A percentile compares a stretch with the other conserved stretches of the same genome.
Conservation (phyloP, 2,329 filamentous ascomycete species). For the Cordyceps fumosorosea region DNA sequence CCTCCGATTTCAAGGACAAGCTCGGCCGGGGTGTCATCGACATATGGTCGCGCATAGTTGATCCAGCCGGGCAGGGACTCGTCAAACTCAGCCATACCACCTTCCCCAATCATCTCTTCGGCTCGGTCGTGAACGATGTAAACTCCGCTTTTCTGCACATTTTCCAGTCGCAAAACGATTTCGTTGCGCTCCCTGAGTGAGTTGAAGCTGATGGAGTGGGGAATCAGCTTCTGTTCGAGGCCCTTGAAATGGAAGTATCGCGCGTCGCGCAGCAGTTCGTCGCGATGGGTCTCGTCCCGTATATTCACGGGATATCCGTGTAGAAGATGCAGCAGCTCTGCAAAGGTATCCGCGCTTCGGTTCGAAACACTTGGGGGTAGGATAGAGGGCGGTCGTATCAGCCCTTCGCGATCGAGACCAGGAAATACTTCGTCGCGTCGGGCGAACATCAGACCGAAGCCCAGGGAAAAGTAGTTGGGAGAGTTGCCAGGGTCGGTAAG, state of each 20-base stretch:
- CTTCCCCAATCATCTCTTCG: not conserved
- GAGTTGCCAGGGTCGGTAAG: constrained; percentile 80
- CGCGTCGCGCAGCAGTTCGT: constrained; percentile 74
- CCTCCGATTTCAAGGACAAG: constrained; percentile 74
- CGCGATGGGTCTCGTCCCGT: constrained; percentile 67
- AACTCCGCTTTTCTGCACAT: constrained; percentile 83
- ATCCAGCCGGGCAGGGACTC: constrained; percentile 47
- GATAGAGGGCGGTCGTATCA: constrained; percentile 83
- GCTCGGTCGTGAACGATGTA: constrained; percentile 49
- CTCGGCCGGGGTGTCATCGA: constrained; percentile 67
- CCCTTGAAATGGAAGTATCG: constrained; percentile 91
- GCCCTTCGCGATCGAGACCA: constrained; percentile 67
- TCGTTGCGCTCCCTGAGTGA: constrained; percentile 60
- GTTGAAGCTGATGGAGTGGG: constrained; percentile 71
- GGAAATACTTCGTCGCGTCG: constrained; percentile 77
- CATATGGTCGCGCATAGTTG: constrained; percentile 75
- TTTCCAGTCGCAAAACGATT: constrained; percentile 73
- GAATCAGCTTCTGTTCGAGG: constrained; percentile 79
- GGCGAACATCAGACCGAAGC: constrained; percentile 82
- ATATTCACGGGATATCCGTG: constrained; percentile 79
- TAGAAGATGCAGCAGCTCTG: constrained; percentile 73
- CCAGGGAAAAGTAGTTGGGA: constrained; percentile 94
- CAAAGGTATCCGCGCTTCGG: constrained; percentile 76
- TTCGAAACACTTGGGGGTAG: constrained; percentile 74
- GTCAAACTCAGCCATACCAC: constrained; percentile 16